These are phyloP conservation scores for Zygnema circumcarinatum DNA, from an alignment of 139 green algal genomes.

Conservation along the genomic window DNA sequence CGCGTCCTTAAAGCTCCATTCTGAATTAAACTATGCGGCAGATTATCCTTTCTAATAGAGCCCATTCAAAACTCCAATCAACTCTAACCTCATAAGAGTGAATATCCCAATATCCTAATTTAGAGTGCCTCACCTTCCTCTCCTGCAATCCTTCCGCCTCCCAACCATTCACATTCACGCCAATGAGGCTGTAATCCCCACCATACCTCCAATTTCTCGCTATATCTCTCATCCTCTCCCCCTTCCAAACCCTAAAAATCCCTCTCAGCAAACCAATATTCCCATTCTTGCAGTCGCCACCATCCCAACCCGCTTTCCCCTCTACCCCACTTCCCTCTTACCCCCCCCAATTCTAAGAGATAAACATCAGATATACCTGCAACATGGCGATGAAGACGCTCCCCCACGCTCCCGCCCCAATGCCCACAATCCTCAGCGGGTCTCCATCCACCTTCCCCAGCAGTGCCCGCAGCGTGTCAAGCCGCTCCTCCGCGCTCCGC, in stretches of 20 bases:
- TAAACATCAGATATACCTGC: conserved; percentile 20
- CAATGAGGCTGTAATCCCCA: too few relatives aligned
- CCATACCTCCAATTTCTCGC: too few relatives aligned
- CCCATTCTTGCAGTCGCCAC: not conserved
- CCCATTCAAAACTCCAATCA: too few relatives aligned
- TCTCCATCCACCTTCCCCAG: conserved; percentile 48
- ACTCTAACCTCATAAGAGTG: too few relatives aligned
- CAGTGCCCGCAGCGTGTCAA: conserved; percentile 43
- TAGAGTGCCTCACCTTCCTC: too few relatives aligned
- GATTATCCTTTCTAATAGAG: too few relatives aligned
- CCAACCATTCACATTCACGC: too few relatives aligned
- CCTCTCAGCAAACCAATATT: not conserved
- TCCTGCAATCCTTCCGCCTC: too few relatives aligned
- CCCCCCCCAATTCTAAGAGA: not conserved
- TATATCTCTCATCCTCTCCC: not conserved
- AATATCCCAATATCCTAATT: too few relatives aligned
- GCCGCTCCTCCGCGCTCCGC: conserved; percentile 19
- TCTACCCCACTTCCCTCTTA: conserved; percentile 5
- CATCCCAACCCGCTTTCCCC: not conserved
- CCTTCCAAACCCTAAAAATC: not conserved
- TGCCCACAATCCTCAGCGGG: conserved; percentile 43
- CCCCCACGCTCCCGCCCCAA: conserved; percentile 61
- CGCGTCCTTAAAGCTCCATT: too few relatives aligned
- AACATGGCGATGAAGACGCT: conserved; percentile 60
- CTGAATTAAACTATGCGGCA: too few relatives aligned